A percentile compares a stretch with the other conserved stretches of the same genome.
These are phyloP conservation scores for Alternaria arbusti DNA, from an alignment of 2,329 filamentous ascomycete genomes.

Conservation along the genomic window DNA sequence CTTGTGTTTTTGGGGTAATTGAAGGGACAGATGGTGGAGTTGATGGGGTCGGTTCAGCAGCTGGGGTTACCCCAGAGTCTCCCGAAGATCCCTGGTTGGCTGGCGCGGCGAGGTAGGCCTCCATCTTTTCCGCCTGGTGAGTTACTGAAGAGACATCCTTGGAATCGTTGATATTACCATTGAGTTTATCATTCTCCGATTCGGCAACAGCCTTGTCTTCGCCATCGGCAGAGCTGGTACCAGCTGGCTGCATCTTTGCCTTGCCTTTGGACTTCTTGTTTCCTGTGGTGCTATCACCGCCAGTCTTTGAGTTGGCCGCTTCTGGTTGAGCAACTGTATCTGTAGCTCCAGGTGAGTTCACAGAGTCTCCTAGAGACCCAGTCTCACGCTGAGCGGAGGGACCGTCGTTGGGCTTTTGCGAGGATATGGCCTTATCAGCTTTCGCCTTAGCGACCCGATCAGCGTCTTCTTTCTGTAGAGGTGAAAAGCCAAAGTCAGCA, in stretches of 20 bases:
- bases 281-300: neutral
- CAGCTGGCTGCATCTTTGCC: neutral
- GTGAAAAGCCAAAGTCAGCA: neutral
- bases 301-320: neutral
- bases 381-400: neutral
- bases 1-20: neutral
- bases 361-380: neutral
- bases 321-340: neutral
- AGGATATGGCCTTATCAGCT: constrained; percentile 8
- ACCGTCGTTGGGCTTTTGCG: constrained; percentile 1
- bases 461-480: constrained; percentile 22
- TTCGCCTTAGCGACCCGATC: constrained; percentile 12
- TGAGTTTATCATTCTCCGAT: constrained; percentile 14
- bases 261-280: constrained; percentile 6
- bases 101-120: neutral
- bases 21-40: neutral
- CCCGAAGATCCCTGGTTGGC: neutral
- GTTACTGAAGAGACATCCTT: constrained; percentile 18
- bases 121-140: constrained; percentile 18
- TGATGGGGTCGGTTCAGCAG: constrained; percentile 4
- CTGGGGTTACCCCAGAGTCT: constrained; percentile 6
- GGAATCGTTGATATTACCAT: constrained; percentile 11
- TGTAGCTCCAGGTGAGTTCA: neutral
- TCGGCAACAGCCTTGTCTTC: neutral
- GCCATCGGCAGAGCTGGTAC: neutral